Conservation (phyloP, 2,329 filamentous ascomycete genomes). For the Phialophora chinensis region DNA sequence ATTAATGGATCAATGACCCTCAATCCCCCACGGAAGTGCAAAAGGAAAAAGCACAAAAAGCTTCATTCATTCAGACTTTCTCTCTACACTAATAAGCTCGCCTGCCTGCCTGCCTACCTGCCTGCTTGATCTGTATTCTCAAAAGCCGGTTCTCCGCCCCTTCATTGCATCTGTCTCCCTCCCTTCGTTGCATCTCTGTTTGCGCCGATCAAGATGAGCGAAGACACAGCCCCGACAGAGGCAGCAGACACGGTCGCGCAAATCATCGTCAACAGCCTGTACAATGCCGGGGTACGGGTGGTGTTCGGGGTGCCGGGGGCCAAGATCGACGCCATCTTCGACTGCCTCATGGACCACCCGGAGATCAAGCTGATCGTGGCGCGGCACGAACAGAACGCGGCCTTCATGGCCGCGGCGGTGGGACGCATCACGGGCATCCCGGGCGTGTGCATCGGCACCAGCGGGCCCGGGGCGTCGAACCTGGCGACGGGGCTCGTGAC, state of each 20-base stretch:
- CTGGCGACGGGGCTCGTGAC: constrained; percentile 55
- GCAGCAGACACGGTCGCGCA: constrained; percentile 28
- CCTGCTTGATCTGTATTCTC: not conserved
- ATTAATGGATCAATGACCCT: no score
- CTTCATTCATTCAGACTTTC: not conserved
- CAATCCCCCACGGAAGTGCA: no score
- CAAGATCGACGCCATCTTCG: constrained; percentile 55
- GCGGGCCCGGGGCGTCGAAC: constrained; percentile 56
- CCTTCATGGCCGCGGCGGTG: constrained; percentile 57
- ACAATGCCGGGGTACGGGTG: constrained; percentile 53
- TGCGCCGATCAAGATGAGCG: constrained; percentile 28
- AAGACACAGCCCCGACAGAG: constrained; percentile 16
- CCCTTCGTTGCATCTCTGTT: not conserved
- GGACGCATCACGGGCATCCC: constrained; percentile 55
- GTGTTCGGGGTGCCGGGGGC: constrained; percentile 49
- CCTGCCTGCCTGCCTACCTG: not conserved
- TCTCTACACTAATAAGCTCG: not conserved
- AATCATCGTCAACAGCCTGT: constrained; percentile 39
- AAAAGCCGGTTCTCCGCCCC: not conserved
- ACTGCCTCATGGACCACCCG: constrained; percentile 53
- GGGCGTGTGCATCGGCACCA: constrained; percentile 56
- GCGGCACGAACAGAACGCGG: constrained; percentile 58
- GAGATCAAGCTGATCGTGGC: constrained; percentile 57
- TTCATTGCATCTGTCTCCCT: no score
- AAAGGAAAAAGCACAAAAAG: no score